phyloP scores from a whole-genome alignment of 2,329 filamentous ascomycete species.

The Rhinocladiella similis region DNA sequence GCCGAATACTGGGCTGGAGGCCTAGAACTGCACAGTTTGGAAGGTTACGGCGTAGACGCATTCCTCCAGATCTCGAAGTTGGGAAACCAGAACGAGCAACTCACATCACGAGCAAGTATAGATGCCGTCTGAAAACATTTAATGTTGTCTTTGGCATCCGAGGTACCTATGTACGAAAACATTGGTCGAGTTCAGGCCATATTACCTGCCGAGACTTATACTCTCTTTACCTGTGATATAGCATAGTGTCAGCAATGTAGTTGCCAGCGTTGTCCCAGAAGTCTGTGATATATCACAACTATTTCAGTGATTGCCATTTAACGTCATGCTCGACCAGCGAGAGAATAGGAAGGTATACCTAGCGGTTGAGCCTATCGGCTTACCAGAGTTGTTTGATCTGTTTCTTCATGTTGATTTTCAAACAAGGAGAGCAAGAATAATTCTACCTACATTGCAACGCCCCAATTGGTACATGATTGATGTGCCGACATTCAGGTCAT shows the following conservation, averaged over 20 bases:
- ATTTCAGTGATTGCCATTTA: slow-evolving; percentile 49
- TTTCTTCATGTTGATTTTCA: slow-evolving; percentile 13
- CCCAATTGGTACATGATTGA: slow-evolving; percentile 29
- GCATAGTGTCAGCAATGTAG: background rate
- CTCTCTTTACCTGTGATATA: background rate
- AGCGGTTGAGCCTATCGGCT: slow-evolving; percentile 53
- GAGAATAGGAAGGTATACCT: slow-evolving; percentile 28
- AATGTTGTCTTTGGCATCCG: too few relatives aligned
- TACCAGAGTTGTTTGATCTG: slow-evolving; percentile 44
- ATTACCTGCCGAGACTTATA: too few relatives aligned
- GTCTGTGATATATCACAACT: background rate
- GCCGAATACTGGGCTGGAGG: slow-evolving; percentile 98
- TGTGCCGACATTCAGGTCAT: slow-evolving; percentile 69
- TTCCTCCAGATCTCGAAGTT: slow-evolving; percentile 95
- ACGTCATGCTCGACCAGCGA: slow-evolving; percentile 54
- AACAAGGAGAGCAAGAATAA: slow-evolving; percentile 15
- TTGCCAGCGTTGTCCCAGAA: background rate
- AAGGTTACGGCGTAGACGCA: slow-evolving; percentile 93
- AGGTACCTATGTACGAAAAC: background rate
- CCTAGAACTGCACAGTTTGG: slow-evolving; percentile 84
- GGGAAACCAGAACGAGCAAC: slow-evolving; percentile 96
- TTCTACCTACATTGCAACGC: slow-evolving; percentile 10
- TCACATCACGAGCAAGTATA: slow-evolving; percentile 75
- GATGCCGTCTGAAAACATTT: slow-evolving; percentile 62
- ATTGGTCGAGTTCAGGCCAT: background rate